A percentile compares a stretch with the other conserved stretches of the same genome.
Evolutionary conservation across 2,329 filamentous ascomycete genomes (phyloP).

Genomic region (Penicillium aurantiogriseum): DNA sequence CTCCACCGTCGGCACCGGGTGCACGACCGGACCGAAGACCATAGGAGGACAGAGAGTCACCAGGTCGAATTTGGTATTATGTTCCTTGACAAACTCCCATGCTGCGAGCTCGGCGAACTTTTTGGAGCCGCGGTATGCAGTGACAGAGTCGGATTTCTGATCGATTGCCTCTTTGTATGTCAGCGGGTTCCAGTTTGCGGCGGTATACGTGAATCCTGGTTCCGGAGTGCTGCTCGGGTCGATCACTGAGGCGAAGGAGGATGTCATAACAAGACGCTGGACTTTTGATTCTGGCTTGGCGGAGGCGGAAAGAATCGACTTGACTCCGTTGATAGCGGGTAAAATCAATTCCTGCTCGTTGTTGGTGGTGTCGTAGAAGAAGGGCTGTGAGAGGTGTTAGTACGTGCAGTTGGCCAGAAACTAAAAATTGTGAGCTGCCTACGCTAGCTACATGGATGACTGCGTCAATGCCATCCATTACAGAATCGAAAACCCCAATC

Average conservation of each 20-base stretch:
- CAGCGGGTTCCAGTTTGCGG: constrained; percentile 33
- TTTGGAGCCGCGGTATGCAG: constrained; percentile 36
- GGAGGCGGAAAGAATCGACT: constrained; percentile 40
- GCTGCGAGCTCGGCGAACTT: constrained; percentile 33
- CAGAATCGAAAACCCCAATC: constrained; percentile 37
- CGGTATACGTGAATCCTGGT: constrained; percentile 28
- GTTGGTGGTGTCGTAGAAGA: constrained; percentile 45
- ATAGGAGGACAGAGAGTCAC: constrained; percentile 49
- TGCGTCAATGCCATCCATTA: constrained; percentile 44
- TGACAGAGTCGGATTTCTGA: constrained; percentile 19
- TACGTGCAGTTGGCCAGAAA: not conserved
- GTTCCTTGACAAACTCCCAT: constrained; percentile 36
- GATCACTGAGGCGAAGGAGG: constrained; percentile 32
- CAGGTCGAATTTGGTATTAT: constrained; percentile 35
- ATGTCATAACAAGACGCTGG: constrained; percentile 30
- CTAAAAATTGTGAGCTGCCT: constrained; percentile 11
- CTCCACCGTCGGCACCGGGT: constrained; percentile 37
- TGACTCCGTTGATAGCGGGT: constrained; percentile 50
- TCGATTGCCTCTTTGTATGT: constrained; percentile 29
- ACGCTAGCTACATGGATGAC: constrained; percentile 50
- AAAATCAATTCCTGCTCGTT: constrained; percentile 47
- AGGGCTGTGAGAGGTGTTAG: constrained; percentile 34
- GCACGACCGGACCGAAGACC: constrained; percentile 47
- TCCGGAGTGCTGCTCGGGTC: constrained; percentile 17
- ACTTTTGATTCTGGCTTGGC: constrained; percentile 19